Conservation (phyloP, 164 flowering plant species). For the Taxillus chinensis region DNA sequence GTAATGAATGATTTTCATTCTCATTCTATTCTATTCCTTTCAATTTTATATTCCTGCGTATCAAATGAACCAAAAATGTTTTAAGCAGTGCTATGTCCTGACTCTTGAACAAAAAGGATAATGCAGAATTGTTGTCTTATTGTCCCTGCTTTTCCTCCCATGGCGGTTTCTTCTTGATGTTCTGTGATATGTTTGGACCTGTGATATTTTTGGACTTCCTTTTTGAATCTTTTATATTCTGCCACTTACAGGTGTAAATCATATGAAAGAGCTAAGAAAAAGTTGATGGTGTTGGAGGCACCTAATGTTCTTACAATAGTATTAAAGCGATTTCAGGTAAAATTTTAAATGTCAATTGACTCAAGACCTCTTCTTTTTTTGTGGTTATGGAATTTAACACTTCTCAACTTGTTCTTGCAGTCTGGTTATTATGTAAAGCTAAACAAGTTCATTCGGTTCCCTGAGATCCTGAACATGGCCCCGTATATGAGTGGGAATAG, state of each 20-base stretch:
- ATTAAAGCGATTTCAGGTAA: conserved; percentile 86
- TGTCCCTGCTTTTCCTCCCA: too few species aligned
- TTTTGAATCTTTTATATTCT: too few species aligned
- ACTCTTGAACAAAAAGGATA: too few species aligned
- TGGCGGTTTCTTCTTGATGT: too few species aligned
- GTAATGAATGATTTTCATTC: too few species aligned
- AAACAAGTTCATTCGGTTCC: conserved; percentile 65
- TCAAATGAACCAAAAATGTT: too few species aligned
- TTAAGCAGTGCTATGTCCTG: too few species aligned
- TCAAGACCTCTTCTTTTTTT: not conserved
- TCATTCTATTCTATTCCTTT: too few species aligned
- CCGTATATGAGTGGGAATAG: conserved; percentile 71
- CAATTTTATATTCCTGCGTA: too few species aligned
- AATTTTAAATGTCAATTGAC: not conserved
- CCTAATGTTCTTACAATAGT: conserved; percentile 93
- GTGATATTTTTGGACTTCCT: too few species aligned
- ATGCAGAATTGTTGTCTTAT: too few species aligned
- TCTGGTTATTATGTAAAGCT: conserved; percentile 92
- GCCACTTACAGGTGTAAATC: conserved; percentile 68
- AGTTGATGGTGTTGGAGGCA: conserved; percentile 73
- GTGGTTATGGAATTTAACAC: conserved; percentile 6
- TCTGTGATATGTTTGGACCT: too few species aligned
- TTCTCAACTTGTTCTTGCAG: conserved; percentile 33
- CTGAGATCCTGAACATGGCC: conserved; percentile 63
- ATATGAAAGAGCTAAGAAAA: conserved; percentile 89